Evolutionary conservation across 2,329 filamentous ascomycete genomes (phyloP), one percentile per base, ranked within the genome.

Genomic region (Lasiodiplodia theobromae): DNA sequence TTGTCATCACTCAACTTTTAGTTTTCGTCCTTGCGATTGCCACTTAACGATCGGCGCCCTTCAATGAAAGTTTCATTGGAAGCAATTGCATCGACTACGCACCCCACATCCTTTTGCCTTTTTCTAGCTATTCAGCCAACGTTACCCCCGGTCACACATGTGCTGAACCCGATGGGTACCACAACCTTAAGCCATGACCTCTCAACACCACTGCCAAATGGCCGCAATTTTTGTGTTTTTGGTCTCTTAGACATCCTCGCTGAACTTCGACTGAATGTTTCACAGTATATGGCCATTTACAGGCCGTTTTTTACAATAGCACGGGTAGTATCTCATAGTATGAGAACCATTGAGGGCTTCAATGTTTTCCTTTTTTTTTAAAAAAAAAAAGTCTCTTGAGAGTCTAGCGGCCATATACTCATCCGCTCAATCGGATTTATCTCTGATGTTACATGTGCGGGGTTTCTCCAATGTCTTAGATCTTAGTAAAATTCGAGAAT

Each of bases 391-490:
- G 5, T 47, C 2, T 79, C 71, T 31, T 80, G 72, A 53, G 74
- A 77, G 40, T 18, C 68, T 0, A 67, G 73, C 12, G 66, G 67
- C 4, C 72, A 40, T 25, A 71, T 68, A 10, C 73, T 76, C 3
- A 69, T 79, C 2, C 73, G 78, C 31, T 76, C 75, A 0, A 75
- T 75, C 18, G 69, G 8, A 31, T 8, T 31, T 1, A 6, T 31
- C 31, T 31, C 5, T 31, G 2, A 31, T 31, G 31, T 31, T 7
- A 75, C 54, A 73, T 73, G 73, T 75, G 76, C 44, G 76, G 76
- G 21, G 77, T 75, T 10, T 71, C 68, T 77, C 76, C 16, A 76
- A 78, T 68, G 74, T 77, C 12, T 76, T 72, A 3, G 71, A 76
- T 11, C 78, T 74, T 67, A 76, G 71, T 28, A 77, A 77, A 23